Conservation (phyloP, 2,329 filamentous ascomycete species). For the Myriosclerotinia duriaeana region DNA sequence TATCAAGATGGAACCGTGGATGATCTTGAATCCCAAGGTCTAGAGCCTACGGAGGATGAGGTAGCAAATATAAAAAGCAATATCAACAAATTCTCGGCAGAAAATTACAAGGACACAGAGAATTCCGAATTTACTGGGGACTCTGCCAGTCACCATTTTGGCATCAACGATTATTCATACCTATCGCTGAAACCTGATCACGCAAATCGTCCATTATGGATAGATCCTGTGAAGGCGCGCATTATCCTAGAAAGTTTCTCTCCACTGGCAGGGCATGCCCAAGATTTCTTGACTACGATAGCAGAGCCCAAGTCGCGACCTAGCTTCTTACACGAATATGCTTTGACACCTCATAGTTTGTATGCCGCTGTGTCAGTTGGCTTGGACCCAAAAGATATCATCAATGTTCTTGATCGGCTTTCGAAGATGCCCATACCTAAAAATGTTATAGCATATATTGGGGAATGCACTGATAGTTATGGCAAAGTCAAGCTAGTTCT, state of each 20-base stretch:
- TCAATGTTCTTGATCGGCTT: slow-evolving; percentile 81
- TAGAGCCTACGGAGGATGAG: slow-evolving; percentile 50
- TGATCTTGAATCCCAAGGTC: slow-evolving; percentile 43
- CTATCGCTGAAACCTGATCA: slow-evolving; percentile 84
- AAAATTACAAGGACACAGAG: slow-evolving; percentile 34
- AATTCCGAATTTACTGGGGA: slow-evolving; percentile 30
- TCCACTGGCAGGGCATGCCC: slow-evolving; percentile 78
- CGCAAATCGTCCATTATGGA: slow-evolving; percentile 87
- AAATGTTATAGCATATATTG: slow-evolving; percentile 73
- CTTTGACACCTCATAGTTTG: slow-evolving; percentile 85
- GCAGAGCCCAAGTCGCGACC: slow-evolving; percentile 90
- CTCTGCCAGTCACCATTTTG: slow-evolving; percentile 41
- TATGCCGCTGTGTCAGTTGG: slow-evolving; percentile 96
- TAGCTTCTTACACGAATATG: slow-evolving; percentile 89
- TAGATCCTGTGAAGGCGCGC: slow-evolving; percentile 80
- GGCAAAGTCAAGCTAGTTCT: slow-evolving; percentile 94
- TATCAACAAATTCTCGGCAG: slow-evolving; percentile 57
- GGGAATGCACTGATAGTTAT: slow-evolving; percentile 80
- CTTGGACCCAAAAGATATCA: slow-evolving; percentile 84
- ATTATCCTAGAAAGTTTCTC: slow-evolving; percentile 96
- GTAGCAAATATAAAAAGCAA: slow-evolving; percentile 57
- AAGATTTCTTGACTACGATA: slow-evolving; percentile 94
- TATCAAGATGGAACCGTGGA: slow-evolving; percentile 19
- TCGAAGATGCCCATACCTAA: slow-evolving; percentile 85
- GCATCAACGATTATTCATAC: slow-evolving; percentile 68